These are phyloP conservation scores for Coniochaeta sp. DNA, from an alignment of 2,329 filamentous ascomycete genomes.

Conservation along the genomic window DNA sequence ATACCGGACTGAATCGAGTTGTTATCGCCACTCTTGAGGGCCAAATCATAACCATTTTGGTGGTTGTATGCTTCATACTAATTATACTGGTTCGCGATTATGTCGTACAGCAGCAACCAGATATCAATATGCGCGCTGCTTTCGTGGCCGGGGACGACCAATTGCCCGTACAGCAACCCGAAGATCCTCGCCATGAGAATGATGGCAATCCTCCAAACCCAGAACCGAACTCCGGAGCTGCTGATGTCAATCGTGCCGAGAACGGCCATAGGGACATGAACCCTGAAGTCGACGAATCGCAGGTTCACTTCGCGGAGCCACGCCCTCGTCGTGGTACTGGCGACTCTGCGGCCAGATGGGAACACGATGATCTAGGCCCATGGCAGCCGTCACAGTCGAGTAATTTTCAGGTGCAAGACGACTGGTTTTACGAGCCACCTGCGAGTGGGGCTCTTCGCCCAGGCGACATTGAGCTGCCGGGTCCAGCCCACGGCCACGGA, in stretches of 20 bases:
- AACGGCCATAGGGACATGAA: conserved; percentile 3
- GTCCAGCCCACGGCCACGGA: neutral
- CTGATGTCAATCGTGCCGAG: neutral
- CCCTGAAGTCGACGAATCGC: neutral
- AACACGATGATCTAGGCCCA: neutral
- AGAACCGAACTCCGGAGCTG: neutral
- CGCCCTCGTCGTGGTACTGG: neutral
- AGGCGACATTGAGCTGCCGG: neutral
- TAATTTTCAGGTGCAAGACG: neutral
- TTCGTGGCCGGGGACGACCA: conserved; percentile 32
- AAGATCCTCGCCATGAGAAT: neutral
- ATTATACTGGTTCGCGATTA: conserved; percentile 95
- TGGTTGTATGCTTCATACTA: conserved; percentile 92
- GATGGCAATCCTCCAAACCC: neutral
- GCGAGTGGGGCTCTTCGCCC: neutral
- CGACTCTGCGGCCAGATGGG: neutral
- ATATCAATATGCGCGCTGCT: conserved; percentile 71
- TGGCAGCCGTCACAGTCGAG: neutral
- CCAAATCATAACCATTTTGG: conserved; percentile 83
- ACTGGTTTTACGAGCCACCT: neutral
- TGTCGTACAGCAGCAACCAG: conserved; percentile 95
- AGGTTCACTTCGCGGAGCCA: neutral
- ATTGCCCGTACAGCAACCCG: neutral
- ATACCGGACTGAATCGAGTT: conserved; percentile 65
- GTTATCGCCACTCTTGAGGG: conserved; percentile 83